Conservation (phyloP, 495 filamentous ascomycete genomes). For the Neurospora hispaniola region DNA sequence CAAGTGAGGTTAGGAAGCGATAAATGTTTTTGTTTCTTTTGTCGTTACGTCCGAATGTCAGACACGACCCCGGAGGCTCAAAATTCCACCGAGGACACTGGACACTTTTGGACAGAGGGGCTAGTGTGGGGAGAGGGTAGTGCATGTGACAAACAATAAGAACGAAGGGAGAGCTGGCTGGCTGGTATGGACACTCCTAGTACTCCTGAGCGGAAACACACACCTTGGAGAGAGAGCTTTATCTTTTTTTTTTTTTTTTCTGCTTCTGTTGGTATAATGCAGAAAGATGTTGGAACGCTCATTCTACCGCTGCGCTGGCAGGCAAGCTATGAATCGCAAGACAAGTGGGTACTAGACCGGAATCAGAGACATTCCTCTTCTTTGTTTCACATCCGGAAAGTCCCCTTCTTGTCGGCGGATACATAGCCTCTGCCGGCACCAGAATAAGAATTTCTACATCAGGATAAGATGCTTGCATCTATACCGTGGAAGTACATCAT, state of each 20-base stretch:
- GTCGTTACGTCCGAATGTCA: neutral
- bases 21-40: constrained; percentile 22
- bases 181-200: neutral
- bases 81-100: neutral
- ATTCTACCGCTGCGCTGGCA: neutral
- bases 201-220: neutral
- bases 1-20: constrained; percentile 78
- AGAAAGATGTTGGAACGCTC: neutral
- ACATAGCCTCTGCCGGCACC: neutral
- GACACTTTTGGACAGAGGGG: neutral
- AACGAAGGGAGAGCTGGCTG: neutral
- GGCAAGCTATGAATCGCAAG: neutral
- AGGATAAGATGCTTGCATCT: too few species aligned
- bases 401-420: too few species aligned
- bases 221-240: neutral
- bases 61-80: neutral
- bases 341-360: neutral
- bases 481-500: neutral
- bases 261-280: neutral
- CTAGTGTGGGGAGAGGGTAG: neutral
- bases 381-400: neutral
- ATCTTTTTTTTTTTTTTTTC: neutral
- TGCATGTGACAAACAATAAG: neutral
- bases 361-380: neutral
- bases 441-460: neutral